Base-by-base conservation (phyloP, 495 filamentous ascomycete genomes). In the Penicillium nucicola region DNA sequence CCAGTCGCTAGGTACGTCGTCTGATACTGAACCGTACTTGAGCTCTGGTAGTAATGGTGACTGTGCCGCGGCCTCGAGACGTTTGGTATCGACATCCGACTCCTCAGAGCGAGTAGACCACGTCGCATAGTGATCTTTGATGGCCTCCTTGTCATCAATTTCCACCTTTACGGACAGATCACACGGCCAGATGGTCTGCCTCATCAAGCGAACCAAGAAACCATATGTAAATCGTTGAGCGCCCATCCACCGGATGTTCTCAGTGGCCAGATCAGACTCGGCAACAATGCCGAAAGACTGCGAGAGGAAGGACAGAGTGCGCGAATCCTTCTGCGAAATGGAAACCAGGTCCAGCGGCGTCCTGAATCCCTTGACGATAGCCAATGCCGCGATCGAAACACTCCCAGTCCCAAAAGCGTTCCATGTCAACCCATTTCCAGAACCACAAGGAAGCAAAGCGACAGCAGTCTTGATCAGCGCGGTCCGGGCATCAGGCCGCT, bases 171-270 rank as follows among this genome's bases (percentile, higher is more conserved):
- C 74, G 9, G 92, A 85, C 33, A 98, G 75, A 54, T 96, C 90
- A 64, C 90, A 95, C 0, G 93, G 93, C 62, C 93, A 97, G 2
- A 86, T 71, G 4, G 82, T 85, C 57, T 87, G 83, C 41, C 81
- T 71, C 19, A 92, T 65, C 14, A 96, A 75, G 12, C 90, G 79
- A 45, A 83, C 71, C 11, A 95, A 62, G 52, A 95, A 84, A 6
- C 93, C 93, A 52, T 84, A 86, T 6, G 88, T 91, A 55, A 98
- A 98, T 42, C 93, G 81, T 30, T 80, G 76, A 23, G 77, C 78
- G 17, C 93, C 93, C 83, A 98, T 88, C 92, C 92, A 98, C 15
- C 93, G 82, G 33, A 97, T 66, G 58, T 95, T 74, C 50, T 97
- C 93, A 1, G 93, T 98, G 2, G 80, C 90, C 12, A 98, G 70